Base-by-base conservation (phyloP, 23 red algal genomes). In the Chondrus crispus region DNA sequence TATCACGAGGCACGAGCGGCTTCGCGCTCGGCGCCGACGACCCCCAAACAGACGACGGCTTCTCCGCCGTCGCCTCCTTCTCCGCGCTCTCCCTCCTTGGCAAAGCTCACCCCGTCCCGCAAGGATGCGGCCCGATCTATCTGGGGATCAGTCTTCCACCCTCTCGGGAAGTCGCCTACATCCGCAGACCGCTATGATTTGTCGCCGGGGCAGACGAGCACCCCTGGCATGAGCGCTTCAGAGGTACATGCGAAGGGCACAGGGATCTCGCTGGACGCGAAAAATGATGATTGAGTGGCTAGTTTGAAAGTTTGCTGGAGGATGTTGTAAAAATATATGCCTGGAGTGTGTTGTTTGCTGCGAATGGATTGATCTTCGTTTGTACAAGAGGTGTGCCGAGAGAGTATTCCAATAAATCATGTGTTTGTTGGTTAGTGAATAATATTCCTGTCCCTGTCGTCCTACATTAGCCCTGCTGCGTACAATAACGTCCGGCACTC, bases 141-240 rank as follows among this genome's bases (percentile, higher is more conserved):
- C 38, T 93, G 90, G 90, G 48, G 80, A 5, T 63, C 55, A 29
- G 90, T 93, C 33, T 93, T 93, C 49, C 80, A 84, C 50, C 90
- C 90, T 24, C 46, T 93, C 2, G 90, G 90, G 16, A 57, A 68
- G 10, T 53, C 81, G 18, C 42, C 82, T 2, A 85, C 68, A 6
- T 77, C 80, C 42, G 90, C 90, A 44, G 54, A 85, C 42, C 90
- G 90, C 52, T 93, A 93, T 51, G 90, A 93, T 45, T 48, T 85
- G 46, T 43, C 73, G 28, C 87, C 72, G 13, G 90, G 82, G 2
- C 80, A 93, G 90, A 78, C 64, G 18, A 57, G 71, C 36, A 64
- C 55, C 66, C 82, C 90, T 28, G 90, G 90, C 4, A 47, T 68
- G 71, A 93, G 90, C 71, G 82, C 80, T 24, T 81, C 71, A 37